These are phyloP conservation scores for Suillus luteus DNA, from an alignment of 768 basidiomycete species.

Conservation along the genomic window DNA sequence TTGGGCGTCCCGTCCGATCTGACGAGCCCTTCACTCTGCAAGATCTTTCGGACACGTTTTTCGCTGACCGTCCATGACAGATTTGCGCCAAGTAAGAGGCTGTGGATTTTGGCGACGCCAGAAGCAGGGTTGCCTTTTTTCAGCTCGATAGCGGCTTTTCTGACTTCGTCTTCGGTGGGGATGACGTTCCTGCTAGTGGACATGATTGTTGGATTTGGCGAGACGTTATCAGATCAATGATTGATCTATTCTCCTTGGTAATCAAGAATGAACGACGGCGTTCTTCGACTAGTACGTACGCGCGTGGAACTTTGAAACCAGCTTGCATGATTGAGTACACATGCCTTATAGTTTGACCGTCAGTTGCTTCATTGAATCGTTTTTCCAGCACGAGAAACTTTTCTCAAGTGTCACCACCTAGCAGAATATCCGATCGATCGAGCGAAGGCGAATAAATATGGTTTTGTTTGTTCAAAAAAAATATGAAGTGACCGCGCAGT, in stretches of 20 bases:
- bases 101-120: conserved; percentile 73
- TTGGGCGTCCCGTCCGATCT: conserved; percentile 16
- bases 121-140: conserved; percentile 59
- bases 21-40: conserved; percentile 60
- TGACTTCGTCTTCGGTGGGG: conserved; percentile 68
- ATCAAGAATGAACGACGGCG: not conserved
- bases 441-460: not conserved
- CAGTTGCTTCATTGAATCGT: not conserved
- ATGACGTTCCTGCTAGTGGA: conserved; percentile 18
- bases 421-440: no score
- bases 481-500: not conserved
- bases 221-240: not conserved
- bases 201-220: conserved; percentile 2
- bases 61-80: conserved; percentile 82
- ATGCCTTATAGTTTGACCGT: not conserved
- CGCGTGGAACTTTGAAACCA: not conserved
- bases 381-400: not conserved
- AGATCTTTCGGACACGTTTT: conserved; percentile 73
- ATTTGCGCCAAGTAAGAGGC: conserved; percentile 55
- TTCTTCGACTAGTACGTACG: not conserved
- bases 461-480: not conserved
- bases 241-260: not conserved
- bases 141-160: conserved; percentile 52
- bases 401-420: not conserved
- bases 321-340: not conserved